Evolutionary conservation across 176 grass and related monocot species (phyloP), one percentile per base, ranked within the genome.

Genomic region (Hyparrhenia diplandra): DNA sequence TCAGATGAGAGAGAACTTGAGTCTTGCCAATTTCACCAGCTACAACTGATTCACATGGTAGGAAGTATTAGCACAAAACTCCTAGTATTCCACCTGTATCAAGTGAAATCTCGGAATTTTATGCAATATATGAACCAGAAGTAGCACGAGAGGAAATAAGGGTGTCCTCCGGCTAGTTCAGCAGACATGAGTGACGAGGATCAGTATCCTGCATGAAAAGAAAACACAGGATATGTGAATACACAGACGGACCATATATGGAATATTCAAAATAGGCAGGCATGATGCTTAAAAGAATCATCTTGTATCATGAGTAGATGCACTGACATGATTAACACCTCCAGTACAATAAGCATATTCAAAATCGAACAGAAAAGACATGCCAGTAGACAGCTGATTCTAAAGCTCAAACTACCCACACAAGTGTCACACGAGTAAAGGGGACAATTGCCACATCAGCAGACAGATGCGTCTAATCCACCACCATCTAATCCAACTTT

Each of bases 101-200:
- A 89, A 85, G 88, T 89, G 83, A 89, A 89, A 47, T 89, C 88
- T 39, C 88, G 88, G 46, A 89, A 89, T 77, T 89, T 89, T 82
- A 89, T 85, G 83, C 83, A 89, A 8, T 86, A 89, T 85, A 86
- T 91, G 78, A 94, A 89, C 92, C 92, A 94, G 83, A 94, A 94
- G 77, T 88, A 88, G 83, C 76, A 88, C 64, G 71, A 89, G 83
- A 84, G 82, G 70, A 91, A 86, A 86, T 83, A 91, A 57, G 83
- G 75, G 75, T 68, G 85, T 83, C 75, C 86, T 78, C 83, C 84
- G n/a, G 80, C 42, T 11, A 80, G 21, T 75, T 88, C 92, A 89
- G 85, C 74, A 89, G 88, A 89, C 88, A 89, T 89, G 83, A 4
- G 88, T 85, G 88, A 82, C 17, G 41, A 67, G 40, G 67, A 77